Percentiles rank a stretch among this genome's conserved stretches.
Conservation (phyloP, 1,139 yeast species). For the Wickerhamomyces sp. region DNA sequence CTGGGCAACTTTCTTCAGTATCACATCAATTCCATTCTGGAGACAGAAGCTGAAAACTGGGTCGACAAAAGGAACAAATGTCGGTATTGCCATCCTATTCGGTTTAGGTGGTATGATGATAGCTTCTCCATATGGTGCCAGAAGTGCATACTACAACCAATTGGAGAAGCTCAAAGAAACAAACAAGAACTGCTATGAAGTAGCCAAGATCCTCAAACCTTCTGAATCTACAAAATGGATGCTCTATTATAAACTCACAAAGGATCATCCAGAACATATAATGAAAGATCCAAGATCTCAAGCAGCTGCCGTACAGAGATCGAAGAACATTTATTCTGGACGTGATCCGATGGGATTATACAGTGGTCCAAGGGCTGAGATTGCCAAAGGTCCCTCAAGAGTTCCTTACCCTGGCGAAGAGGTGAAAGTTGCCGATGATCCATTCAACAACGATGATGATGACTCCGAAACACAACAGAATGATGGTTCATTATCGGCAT, state of each 20-base stretch:
- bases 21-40: slow-evolving; percentile 28
- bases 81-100: slow-evolving; percentile 28
- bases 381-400: slow-evolving; percentile 14
- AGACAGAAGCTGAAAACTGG: slow-evolving; percentile 26
- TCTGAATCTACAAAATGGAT: slow-evolving; percentile 33
- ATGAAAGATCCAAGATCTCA: slow-evolving; percentile 32
- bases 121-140: slow-evolving; percentile 27
- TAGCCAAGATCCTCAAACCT: slow-evolving; percentile 27
- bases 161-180: slow-evolving; percentile 19
- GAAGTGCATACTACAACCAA: slow-evolving; percentile 23
- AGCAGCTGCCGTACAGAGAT: slow-evolving; percentile 23
- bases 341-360: slow-evolving; percentile 32
- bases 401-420: slow-evolving; percentile 4
- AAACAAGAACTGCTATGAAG: slow-evolving; percentile 29
- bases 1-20: slow-evolving; percentile 29
- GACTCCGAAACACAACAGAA: slow-evolving; percentile 2
- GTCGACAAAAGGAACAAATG: slow-evolving; percentile 28
- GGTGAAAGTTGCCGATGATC: slow-evolving; percentile 17
- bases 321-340: slow-evolving; percentile 24
- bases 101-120: slow-evolving; percentile 30
- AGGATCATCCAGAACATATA: slow-evolving; percentile 30
- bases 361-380: slow-evolving; percentile 25
- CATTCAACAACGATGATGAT: slow-evolving; percentile 19
- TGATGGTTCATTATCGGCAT: slow-evolving; percentile 14
- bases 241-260: slow-evolving; percentile 30